Evolutionary conservation across 2,329 filamentous ascomycete species (phyloP).

Genomic region (Aspergillus pseudoviridinutans): DNA sequence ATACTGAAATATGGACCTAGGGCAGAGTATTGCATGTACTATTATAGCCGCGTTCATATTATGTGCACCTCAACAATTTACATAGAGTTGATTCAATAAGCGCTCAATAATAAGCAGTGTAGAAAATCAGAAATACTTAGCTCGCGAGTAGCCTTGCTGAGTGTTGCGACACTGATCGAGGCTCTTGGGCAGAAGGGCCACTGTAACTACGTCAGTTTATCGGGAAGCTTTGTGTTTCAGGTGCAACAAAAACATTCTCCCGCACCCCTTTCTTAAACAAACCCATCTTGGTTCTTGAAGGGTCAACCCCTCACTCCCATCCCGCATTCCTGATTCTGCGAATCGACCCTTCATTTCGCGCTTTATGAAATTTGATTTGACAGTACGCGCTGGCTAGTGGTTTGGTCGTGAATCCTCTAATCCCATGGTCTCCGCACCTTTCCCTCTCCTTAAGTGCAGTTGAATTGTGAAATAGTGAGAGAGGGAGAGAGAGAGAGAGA

Average conservation of each 20-base stretch:
- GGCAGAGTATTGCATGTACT: neutral
- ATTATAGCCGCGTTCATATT: neutral
- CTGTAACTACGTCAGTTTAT: slow-evolving; percentile 17
- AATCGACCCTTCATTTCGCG: neutral
- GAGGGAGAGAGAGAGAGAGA: slow-evolving; percentile 8
- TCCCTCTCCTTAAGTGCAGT: slow-evolving; percentile 19
- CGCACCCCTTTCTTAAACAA: slow-evolving; percentile 1
- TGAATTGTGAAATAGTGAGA: slow-evolving; percentile 12
- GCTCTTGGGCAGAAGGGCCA: neutral
- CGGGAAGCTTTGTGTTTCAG: slow-evolving; percentile 21
- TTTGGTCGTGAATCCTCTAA: slow-evolving; percentile 20
- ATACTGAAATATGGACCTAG: neutral
- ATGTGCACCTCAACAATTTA: neutral
- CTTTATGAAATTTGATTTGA: slow-evolving; percentile 2
- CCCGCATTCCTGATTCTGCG: neutral
- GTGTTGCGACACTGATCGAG: neutral
- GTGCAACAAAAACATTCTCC: slow-evolving; percentile 15
- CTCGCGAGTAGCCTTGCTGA: neutral
- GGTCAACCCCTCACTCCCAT: neutral
- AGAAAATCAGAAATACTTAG: neutral
- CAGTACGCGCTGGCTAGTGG: slow-evolving; percentile 19
- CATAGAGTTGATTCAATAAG: neutral
- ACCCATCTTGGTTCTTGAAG: neutral
- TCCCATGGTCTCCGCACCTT: slow-evolving; percentile 31
- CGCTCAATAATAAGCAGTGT: neutral